Conservation (phyloP, 2,329 filamentous ascomycete species). For the Phyllosticta ampelicida region DNA sequence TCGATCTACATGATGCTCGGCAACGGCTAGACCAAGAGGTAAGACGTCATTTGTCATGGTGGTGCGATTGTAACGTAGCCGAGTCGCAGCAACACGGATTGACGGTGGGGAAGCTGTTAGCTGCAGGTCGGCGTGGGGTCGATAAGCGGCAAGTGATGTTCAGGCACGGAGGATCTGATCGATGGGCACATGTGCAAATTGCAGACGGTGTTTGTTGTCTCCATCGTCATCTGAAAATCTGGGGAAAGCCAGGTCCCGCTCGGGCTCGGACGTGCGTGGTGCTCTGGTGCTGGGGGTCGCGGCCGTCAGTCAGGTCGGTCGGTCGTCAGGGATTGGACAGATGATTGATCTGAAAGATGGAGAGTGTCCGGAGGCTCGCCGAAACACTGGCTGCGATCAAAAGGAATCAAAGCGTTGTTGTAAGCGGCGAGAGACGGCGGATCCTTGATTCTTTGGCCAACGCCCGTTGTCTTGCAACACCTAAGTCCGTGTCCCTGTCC, state of each 20-base stretch:
- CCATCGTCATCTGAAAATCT: constrained; percentile 7
- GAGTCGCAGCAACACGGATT: not conserved
- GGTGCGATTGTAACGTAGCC: not conserved
- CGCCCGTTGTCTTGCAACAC: constrained; percentile 7
- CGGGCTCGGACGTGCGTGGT: not conserved
- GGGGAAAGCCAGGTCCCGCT: constrained; percentile 2
- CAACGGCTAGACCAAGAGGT: not conserved
- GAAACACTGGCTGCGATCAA: not conserved
- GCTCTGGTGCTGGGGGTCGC: not conserved
- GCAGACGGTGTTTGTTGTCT: not conserved
- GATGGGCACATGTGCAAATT: not conserved
- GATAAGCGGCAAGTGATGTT: constrained; percentile 10
- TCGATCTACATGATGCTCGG: not conserved
- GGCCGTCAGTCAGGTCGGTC: not conserved
- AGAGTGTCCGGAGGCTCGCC: not conserved
- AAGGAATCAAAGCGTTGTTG: not conserved
- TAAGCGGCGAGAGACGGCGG: not conserved
- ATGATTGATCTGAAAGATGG: too few species aligned
- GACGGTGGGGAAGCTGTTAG: not conserved
- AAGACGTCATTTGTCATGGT: not conserved
- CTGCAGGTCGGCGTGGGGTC: not conserved
- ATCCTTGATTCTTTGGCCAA: constrained; percentile 3
- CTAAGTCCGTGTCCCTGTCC: constrained; percentile 5
- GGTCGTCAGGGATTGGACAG: not conserved
- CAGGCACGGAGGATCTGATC: constrained; percentile 4